Evolutionary conservation across 805 yeast species (phyloP).

Genomic region (Ogataea allantospora): DNA sequence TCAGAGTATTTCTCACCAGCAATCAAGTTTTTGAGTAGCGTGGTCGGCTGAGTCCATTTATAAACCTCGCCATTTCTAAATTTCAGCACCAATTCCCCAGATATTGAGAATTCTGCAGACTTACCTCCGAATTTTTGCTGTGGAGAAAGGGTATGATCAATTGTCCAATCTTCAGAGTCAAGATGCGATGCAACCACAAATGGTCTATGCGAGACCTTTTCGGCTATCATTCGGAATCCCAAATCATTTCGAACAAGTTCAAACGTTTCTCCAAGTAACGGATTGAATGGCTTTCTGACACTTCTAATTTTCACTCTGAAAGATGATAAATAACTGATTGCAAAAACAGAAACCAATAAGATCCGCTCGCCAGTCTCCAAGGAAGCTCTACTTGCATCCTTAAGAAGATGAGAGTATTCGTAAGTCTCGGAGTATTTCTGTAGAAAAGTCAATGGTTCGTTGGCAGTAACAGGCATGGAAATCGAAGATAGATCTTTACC

Average conservation of each 20-base stretch:
- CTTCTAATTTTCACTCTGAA: slow-evolving; percentile 73
- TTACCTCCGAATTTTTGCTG: slow-evolving; percentile 95
- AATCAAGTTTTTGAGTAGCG: slow-evolving; percentile 78
- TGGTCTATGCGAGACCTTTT: slow-evolving; percentile 88
- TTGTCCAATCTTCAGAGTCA: slow-evolving; percentile 68
- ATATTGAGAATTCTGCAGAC: slow-evolving; percentile 76
- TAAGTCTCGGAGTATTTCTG: slow-evolving; percentile 77
- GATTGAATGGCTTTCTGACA: slow-evolving; percentile 89
- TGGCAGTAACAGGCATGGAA: slow-evolving; percentile 91
- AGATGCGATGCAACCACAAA: slow-evolving; percentile 78
- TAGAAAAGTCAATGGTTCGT: slow-evolving; percentile 84
- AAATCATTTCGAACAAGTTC: slow-evolving; percentile 85
- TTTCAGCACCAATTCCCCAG: slow-evolving; percentile 62
- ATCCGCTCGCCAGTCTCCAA: slow-evolving; percentile 56
- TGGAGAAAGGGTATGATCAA: slow-evolving; percentile 65
- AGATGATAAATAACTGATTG: slow-evolving; percentile 69
- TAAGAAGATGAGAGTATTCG: slow-evolving; percentile 71
- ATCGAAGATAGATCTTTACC: slow-evolving; percentile 85
- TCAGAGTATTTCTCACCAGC: slow-evolving; percentile 96
- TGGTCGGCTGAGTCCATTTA: slow-evolving; percentile 80
- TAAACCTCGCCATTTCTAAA: slow-evolving; percentile 67
- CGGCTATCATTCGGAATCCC: slow-evolving; percentile 72
- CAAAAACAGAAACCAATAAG: slow-evolving; percentile 75
- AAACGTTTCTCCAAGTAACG: slow-evolving; percentile 88
- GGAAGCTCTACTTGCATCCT: slow-evolving; percentile 52